phyloP scores from a whole-genome alignment of 345 rosid genomes.

The Arabis alpina region DNA sequence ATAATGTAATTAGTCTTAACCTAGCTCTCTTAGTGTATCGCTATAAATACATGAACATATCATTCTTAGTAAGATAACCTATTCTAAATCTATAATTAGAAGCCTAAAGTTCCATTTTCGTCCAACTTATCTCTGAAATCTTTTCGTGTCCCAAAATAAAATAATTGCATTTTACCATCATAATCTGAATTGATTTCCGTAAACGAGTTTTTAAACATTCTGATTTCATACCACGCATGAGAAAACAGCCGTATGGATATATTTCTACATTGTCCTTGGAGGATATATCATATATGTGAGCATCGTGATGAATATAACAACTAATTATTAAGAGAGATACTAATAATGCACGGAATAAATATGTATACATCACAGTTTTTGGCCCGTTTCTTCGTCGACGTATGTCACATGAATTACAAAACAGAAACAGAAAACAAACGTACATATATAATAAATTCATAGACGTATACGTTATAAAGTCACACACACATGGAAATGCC shows the following conservation, averaged over 20 bases:
- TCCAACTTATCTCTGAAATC: too few species aligned
- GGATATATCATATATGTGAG: background rate
- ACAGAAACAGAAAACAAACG: constrained; percentile 8
- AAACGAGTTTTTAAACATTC: background rate
- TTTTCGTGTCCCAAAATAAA: too few species aligned
- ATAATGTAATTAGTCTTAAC: too few species aligned
- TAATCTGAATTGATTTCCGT: background rate
- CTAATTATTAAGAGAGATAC: constrained; percentile 11
- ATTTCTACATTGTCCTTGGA: background rate
- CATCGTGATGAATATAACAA: constrained; percentile 28
- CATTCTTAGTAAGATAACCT: too few species aligned
- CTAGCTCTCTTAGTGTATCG: too few species aligned
- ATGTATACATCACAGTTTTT: constrained; percentile 15
- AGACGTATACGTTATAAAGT: constrained; percentile 27
- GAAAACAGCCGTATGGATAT: background rate
- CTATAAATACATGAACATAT: too few species aligned
- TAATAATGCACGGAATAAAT: constrained; percentile 15
- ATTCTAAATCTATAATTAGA: too few species aligned
- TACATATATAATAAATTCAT: background rate
- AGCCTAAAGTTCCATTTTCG: too few species aligned
- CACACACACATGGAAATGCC: constrained; percentile 41
- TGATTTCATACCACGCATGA: background rate
- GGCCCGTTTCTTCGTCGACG: constrained; percentile 1
- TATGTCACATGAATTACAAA: constrained; percentile 14
- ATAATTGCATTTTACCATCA: background rate